Evolutionary conservation across 306 rosid genomes (phyloP).

Genomic region (Medicago lupulina): DNA sequence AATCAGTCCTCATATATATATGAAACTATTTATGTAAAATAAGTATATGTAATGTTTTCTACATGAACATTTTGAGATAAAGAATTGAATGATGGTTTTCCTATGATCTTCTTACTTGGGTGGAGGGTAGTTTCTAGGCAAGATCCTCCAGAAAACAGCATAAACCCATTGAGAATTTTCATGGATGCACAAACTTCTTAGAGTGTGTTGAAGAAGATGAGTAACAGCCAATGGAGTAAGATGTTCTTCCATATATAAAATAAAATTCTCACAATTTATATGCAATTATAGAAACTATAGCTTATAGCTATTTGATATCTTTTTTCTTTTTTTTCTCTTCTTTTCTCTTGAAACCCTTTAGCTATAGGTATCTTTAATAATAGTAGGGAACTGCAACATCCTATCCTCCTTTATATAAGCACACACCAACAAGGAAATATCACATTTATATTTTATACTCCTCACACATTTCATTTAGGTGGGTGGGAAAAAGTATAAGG

Average conservation of each 20-base stretch:
- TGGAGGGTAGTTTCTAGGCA: slow-evolving; percentile 98
- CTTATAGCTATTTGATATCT: slow-evolving; percentile 2
- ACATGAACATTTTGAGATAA: background rate
- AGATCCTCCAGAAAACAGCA: slow-evolving; percentile 98
- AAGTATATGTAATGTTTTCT: background rate
- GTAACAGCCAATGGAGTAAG: slow-evolving; percentile 81
- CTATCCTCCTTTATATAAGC: slow-evolving; percentile 63
- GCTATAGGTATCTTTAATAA: slow-evolving; percentile 43
- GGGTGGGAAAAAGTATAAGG: slow-evolving; percentile 10
- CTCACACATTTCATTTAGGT: slow-evolving; percentile 6
- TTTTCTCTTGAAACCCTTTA: slow-evolving; percentile 40
- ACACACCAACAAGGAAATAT: slow-evolving; percentile 61
- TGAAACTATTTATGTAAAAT: too few species aligned
- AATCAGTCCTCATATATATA: slow-evolving; percentile 5
- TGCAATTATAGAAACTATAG: slow-evolving; percentile 35
- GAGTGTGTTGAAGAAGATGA: slow-evolving; percentile 97
- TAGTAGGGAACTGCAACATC: slow-evolving; percentile 60
- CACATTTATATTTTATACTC: slow-evolving; percentile 49
- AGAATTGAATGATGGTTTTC: background rate
- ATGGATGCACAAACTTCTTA: slow-evolving; percentile 88
- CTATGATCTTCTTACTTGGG: slow-evolving; percentile 69
- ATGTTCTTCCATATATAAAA: slow-evolving; percentile 75
- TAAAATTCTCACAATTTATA: background rate
- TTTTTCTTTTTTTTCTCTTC: slow-evolving; percentile 25
- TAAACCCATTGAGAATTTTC: slow-evolving; percentile 95